These are phyloP conservation scores for Streptanthus diversifolius DNA, from an alignment of 345 rosid genomes.

Conservation along the genomic window DNA sequence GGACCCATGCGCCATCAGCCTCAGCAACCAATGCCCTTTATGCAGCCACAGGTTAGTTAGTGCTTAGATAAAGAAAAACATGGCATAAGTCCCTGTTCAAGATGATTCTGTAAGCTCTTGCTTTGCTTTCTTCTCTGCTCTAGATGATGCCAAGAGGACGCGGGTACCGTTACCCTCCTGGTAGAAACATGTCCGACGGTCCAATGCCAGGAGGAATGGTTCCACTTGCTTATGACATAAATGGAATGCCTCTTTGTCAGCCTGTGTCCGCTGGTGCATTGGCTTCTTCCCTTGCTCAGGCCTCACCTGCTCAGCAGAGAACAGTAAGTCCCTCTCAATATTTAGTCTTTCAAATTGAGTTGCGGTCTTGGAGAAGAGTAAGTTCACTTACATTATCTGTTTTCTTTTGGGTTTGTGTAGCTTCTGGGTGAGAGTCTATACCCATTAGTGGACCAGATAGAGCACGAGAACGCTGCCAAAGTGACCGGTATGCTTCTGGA, in stretches of 20 bases:
- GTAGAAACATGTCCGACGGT: constrained; percentile 73
- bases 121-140: background rate
- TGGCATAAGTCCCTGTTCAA: background rate
- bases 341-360: background rate
- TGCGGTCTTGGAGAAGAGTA: too few relatives aligned
- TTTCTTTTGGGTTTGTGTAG: constrained; percentile 31
- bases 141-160: constrained; percentile 94
- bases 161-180: constrained; percentile 71
- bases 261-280: constrained; percentile 53
- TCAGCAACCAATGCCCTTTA: constrained; percentile 73
- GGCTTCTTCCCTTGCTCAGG: constrained; percentile 68
- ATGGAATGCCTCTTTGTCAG: constrained; percentile 58
- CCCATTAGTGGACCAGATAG: constrained; percentile 69
- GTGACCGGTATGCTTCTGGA: constrained; percentile 82
- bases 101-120: background rate
- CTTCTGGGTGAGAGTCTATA: constrained; percentile 67
- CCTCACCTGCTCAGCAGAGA: constrained; percentile 69
- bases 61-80: background rate
- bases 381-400: background rate
- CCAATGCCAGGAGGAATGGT: constrained; percentile 76
- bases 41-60: constrained; percentile 78
- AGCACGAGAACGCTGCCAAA: constrained; percentile 69
- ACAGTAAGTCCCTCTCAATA: constrained; percentile 41
- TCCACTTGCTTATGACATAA: constrained; percentile 68
- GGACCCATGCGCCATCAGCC: constrained; percentile 63